Evolutionary conservation across 352 stramenopile genomes (phyloP), one percentile per base, ranked within the genome.

Genomic region (Phytophthora aleatoria): DNA sequence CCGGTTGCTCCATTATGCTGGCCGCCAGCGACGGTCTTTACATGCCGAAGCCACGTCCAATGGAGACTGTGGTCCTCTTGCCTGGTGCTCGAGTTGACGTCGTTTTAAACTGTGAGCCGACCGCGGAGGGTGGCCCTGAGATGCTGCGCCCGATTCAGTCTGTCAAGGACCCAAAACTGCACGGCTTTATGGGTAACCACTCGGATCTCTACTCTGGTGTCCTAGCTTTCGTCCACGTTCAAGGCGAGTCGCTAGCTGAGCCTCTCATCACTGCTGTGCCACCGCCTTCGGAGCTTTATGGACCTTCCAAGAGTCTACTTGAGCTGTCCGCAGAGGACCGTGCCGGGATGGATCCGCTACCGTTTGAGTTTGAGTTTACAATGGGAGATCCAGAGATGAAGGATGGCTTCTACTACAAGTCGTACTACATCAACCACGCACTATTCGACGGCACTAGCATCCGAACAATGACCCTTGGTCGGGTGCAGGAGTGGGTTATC

Each of bases 401-500:
- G 41, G 82, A 92, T 51, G 87, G 81, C 0, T 85, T 88, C 53
- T 67, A 64, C 61, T 93, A 93, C 77, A 89, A 87, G 52, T 63
- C 79, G 41, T 92, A 91, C 70, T 84, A 76, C 38, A 83, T 95
- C 57, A 93, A 95, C 68, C 72, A 80, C 52, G 61, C 75, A 54
- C 56, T 74, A 8, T 92, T 91, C 45, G 67, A 79, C 50, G 74
- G 76, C 50, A 72, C 55, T 6, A 81, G 65, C 49, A 74, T 81
- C 13, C 79, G 68, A 38, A 73, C 73, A 0, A 90, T 94, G 76
- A 59, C 54, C 12, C 71, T 94, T 20, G 71, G 74, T 12, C 60
- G 64, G 3, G 78, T 93, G 1, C 77, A 91, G 50, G 83, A 95
- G 71, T 95, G 85, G 87, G 77, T 87, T 2, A 61, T 95, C 58